Conservation (phyloP, 1,284 basidiomycete genomes). For the Dichomitus squalens region DNA sequence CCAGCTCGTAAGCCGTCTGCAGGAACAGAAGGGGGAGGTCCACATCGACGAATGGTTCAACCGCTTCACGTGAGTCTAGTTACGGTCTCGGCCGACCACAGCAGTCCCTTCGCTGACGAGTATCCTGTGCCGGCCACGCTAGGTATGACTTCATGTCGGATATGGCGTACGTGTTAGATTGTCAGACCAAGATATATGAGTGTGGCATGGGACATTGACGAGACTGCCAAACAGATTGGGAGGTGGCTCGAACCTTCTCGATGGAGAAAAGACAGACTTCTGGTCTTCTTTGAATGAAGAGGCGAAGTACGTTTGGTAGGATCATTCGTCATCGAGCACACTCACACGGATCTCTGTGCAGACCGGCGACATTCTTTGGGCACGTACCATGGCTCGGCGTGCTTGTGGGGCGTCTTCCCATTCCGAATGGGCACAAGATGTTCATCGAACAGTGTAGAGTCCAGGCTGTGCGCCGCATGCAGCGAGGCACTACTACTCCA, state of each 20-base stretch:
- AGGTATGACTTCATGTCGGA: conserved; percentile 6
- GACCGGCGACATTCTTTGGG: conserved; percentile 6
- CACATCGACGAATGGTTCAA: too few relatives aligned
- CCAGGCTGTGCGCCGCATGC: neutral
- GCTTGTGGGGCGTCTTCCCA: conserved; percentile 11
- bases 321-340: neutral
- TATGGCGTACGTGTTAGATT: neutral
- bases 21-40: too few relatives aligned
- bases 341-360: neutral
- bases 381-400: conserved; percentile 22
- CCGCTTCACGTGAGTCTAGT: too few relatives aligned
- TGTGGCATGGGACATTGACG: neutral
- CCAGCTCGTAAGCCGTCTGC: too few relatives aligned
- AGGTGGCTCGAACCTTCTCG: conserved; percentile 25
- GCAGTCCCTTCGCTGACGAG: too few relatives aligned
- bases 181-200: too few relatives aligned
- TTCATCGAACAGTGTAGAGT: neutral
- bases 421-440: conserved; percentile 2
- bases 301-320: conserved; percentile 16
- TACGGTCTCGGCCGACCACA: too few relatives aligned
- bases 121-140: too few relatives aligned
- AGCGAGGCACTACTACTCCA: neutral
- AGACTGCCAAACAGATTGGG: conserved; percentile 20
- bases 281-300: conserved; percentile 15
- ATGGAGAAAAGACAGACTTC: conserved; percentile 17